A percentile compares a stretch with the other conserved stretches of the same genome.
phyloP scores from a whole-genome alignment of 1,284 basidiomycete species.

The Cryptococcus amylolentus region DNA sequence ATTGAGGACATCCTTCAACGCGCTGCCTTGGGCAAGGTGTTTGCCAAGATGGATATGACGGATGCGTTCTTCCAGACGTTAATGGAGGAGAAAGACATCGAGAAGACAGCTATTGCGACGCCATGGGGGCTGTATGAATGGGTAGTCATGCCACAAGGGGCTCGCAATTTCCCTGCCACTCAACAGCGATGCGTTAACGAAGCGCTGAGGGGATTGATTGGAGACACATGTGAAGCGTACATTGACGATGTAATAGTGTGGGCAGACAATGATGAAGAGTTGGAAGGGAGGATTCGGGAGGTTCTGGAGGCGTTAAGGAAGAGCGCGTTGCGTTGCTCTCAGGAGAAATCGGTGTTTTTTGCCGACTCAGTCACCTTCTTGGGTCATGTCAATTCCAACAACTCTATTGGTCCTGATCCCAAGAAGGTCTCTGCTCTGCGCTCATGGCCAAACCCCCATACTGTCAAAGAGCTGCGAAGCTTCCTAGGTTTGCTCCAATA shows the following conservation, averaged over 20 bases:
- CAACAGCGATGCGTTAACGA: not conserved
- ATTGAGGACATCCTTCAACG: not conserved
- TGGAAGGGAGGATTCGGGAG: not conserved
- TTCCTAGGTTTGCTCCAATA: not conserved
- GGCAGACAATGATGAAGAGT: not conserved
- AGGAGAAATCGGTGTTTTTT: not conserved
- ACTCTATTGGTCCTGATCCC: not conserved
- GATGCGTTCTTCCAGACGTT: conserved; percentile 3
- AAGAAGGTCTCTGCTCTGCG: not conserved
- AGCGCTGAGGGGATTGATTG: not conserved
- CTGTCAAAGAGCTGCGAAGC: not conserved
- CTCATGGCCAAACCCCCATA: not conserved
- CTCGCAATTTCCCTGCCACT: not conserved
- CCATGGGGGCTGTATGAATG: not conserved
- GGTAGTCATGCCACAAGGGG: conserved; percentile 2
- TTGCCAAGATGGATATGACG: not conserved
- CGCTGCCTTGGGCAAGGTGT: not conserved
- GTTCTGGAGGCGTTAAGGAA: not conserved
- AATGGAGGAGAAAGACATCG: not conserved
- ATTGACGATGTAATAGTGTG: conserved; percentile 1
- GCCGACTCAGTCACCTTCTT: not conserved
- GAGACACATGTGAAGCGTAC: conserved; percentile 1
- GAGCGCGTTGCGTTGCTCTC: not conserved
- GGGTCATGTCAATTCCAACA: not conserved
- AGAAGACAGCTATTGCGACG: not conserved